Base-by-base conservation (phyloP, 2,329 filamentous ascomycete species). In the Monilinia fructicola region DNA sequence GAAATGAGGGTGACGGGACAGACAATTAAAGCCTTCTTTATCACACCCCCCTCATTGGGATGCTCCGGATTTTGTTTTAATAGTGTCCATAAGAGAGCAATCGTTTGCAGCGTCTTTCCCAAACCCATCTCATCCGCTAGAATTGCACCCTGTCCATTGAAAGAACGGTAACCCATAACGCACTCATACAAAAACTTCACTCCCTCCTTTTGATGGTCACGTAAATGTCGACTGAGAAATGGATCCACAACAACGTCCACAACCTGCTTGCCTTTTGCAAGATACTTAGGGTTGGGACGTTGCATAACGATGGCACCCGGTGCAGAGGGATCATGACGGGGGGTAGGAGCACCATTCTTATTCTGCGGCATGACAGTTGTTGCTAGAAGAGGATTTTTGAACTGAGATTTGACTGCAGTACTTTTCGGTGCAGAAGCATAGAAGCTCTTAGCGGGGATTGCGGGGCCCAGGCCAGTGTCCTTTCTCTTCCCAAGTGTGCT, bases 91-190 rank as follows among this genome's bases (percentile, higher is more conserved):
- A 91, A 74, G 55, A 91, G 77, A 3, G 89, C 81, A 72, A 92
- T 91, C 0, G 89, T 91, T 73, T 91, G 89, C 44, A 91, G 75
- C 0, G 89, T 91, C 77, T 92, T 92, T 26, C 89, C 89, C 2
- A 92, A 77, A 0, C 89, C 89, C 89, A 92, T 92, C 71, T 91
- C 89, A 74, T 92, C 89, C 1, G 89, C 89, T 59, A 92, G 79
- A 67, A 92, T 87, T 4, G 88, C 89, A 31, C 89, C 89, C 76
- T 89, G 84, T 1, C 89, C 88, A 71, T 85, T 85, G 69, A 84
- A 87, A 53, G 82, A 79, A 53, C 87, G 82, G 82, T 91, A 84
- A 6, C 89, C 89, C 89, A 91, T 91, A 0, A 91, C 86, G 74
- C 89, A 91, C 76, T 91, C 89, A 73, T 92, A 92, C 54, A 92